Evolutionary conservation across 371 early-diverging fungal species (phyloP), one percentile per base, ranked within the genome.

Genomic region (Parasitella parasitica): DNA sequence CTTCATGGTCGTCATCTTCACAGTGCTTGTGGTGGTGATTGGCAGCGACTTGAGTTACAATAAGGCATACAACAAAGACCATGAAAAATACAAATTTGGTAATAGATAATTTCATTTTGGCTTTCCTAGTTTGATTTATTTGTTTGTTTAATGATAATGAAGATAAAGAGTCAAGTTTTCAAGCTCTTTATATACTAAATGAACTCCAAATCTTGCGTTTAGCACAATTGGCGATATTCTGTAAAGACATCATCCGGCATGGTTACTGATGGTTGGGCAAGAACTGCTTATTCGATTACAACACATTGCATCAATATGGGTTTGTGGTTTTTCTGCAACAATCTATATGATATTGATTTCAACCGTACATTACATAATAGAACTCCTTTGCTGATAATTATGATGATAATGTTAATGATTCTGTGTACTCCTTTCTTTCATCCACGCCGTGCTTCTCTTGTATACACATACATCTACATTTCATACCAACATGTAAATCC

Each of bases 41-140:
- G n/a, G 61, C 61, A 60, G 24, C 13, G 7, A 24, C 54, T 34
- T 52, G 32, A 24, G 54, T 16, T 6, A 41, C 16, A 20, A 60
- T 6, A 28, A 60, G 11, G 26, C 53, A 22, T 8, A 60, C 15
- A 5, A 52, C 36, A 13, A 41, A 16, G 11, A 32, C 11, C n/a
- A 60, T 28, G 30, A 60, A 32, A 30, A 60, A 16, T 5, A 53
- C 16, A 11, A 52, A 24, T 52, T 52, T 60, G 8, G 53, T 53
- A 41, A 24, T 53, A 30, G 53, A 32, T 22, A 60, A 32, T 41
- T 28, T 60, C 61, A 60, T 60, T 16, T 15, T 53, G 22, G 8
- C 9, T 41, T 16, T 8, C 18, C n/a, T 39, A 18, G 41, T 7
- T 37, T 43, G 7, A 11, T 22, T 43, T 46, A 13, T 8, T 24